A percentile compares a stretch with the other conserved stretches of the same genome.
phyloP scores from a whole-genome alignment of 2,329 filamentous ascomycete species.

The Cladosporium sp. region DNA sequence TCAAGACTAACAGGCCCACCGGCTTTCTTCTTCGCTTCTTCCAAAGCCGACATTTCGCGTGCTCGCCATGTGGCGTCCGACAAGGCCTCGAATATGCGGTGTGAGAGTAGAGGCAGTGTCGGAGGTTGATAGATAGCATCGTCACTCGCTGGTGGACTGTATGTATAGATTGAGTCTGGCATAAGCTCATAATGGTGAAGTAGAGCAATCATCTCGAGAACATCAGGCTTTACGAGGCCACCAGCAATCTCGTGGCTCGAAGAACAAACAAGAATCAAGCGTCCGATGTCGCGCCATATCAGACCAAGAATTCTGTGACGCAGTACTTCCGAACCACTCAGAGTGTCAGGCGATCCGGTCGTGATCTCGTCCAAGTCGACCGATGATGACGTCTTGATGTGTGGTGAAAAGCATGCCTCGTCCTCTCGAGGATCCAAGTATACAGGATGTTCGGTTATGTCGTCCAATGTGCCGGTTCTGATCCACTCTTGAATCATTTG shows the following conservation, averaged over 20 bases:
- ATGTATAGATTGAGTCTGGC: conserved; percentile 43
- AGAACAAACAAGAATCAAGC: conserved; percentile 38
- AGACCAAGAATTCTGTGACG: conserved; percentile 39
- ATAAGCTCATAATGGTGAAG: conserved; percentile 46
- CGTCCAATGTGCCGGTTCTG: conserved; percentile 15
- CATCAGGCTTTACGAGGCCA: conserved; percentile 36
- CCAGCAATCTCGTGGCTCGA: conserved; percentile 11
- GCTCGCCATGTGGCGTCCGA: conserved; percentile 49
- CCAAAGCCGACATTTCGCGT: conserved; percentile 33
- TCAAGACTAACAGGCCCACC: background rate
- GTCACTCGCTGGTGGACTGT: conserved; percentile 31
- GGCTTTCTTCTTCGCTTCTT: background rate
- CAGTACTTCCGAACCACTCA: conserved; percentile 16
- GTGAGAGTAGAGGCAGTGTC: conserved; percentile 44
- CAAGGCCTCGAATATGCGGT: conserved; percentile 45
- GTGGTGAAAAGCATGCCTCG: background rate
- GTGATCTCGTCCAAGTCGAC: conserved; percentile 20
- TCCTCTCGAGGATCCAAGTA: background rate
- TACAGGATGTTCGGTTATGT: conserved; percentile 13
- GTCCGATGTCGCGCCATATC: conserved; percentile 44
- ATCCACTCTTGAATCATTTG: conserved; percentile 11
- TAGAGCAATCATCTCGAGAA: conserved; percentile 46
- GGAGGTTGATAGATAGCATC: conserved; percentile 44
- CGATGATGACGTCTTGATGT: background rate
- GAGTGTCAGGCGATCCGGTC: conserved; percentile 1